Evolutionary conservation across 2,329 filamentous ascomycete species (phyloP).

Genomic region (Pseudogymnoascus pannorum): DNA sequence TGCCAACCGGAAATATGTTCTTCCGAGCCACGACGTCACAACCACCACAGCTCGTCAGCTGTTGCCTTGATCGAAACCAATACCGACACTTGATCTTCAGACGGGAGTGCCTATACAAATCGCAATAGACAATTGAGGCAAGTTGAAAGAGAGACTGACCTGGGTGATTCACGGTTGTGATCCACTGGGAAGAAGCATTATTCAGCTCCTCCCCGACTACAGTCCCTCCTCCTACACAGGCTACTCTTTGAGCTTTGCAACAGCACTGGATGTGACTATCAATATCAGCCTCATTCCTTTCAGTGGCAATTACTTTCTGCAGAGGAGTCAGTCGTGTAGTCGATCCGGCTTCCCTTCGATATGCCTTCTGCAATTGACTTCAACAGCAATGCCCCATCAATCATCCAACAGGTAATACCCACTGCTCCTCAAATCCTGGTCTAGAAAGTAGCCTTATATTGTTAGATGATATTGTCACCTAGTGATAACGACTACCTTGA

Average conservation of each 20-base stretch:
- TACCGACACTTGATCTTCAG: not conserved
- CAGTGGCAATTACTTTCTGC: not conserved
- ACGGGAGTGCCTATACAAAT: not conserved
- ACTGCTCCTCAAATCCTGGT: not conserved
- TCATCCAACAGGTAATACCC: slow-evolving; percentile 21
- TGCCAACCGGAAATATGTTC: not conserved
- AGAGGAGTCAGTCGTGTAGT: not conserved
- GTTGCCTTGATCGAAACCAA: not conserved
- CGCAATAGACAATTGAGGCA: not conserved
- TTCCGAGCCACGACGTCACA: slow-evolving; percentile 5
- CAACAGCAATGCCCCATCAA: slow-evolving; percentile 15
- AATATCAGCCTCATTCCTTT: not conserved
- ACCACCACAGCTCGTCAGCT: not conserved
- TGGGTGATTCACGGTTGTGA: not conserved
- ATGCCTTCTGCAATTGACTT: slow-evolving; percentile 16
- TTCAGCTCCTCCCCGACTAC: not conserved
- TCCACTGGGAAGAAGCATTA: not conserved
- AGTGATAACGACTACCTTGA: slow-evolving; percentile 93
- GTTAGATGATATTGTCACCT: slow-evolving; percentile 82
- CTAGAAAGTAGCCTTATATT: not conserved
- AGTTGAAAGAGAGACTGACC: not conserved
- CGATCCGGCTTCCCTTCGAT: not conserved
- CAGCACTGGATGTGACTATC: not conserved
- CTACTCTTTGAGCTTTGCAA: not conserved
- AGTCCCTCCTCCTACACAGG: not conserved